Conservation (phyloP, 2,329 filamentous ascomycete species). For the Paracorniculantispora psalliotae region DNA sequence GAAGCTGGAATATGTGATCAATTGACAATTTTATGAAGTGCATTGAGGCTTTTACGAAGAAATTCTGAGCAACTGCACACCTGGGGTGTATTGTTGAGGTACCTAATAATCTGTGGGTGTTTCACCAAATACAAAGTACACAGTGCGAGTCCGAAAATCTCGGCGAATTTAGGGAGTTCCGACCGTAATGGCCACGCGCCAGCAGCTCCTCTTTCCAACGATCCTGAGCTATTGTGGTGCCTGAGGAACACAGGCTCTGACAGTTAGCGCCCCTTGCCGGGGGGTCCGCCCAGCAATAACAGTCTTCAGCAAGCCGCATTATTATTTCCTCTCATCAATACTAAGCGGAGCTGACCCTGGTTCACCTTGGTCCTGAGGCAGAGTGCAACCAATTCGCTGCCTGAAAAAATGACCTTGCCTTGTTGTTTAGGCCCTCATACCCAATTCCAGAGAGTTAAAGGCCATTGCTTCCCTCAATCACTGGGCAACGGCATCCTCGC, state of each 20-base stretch:
- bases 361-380: background rate
- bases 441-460: background rate
- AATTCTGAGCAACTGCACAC: background rate
- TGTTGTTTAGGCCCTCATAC: background rate
- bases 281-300: background rate
- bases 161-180: constrained; percentile 14
- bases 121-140: constrained; percentile 6
- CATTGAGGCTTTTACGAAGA: background rate
- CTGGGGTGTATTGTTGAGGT: background rate
- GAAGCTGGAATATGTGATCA: background rate
- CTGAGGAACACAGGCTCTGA: constrained; percentile 12
- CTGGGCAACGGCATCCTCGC: constrained; percentile 30
- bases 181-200: constrained; percentile 10
- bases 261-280: background rate
- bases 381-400: background rate
- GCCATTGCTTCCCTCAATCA: constrained; percentile 1
- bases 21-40: background rate
- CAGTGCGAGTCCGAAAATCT: constrained; percentile 12
- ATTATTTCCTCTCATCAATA: background rate
- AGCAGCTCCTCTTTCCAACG: background rate
- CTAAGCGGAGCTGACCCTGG: background rate
- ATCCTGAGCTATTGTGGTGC: background rate
- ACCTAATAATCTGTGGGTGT: background rate
- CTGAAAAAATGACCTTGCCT: background rate
- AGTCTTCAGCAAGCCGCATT: background rate